These are phyloP conservation scores for Aspergillus campestris DNA, from an alignment of 495 filamentous ascomycete species.

Conservation along the genomic window DNA sequence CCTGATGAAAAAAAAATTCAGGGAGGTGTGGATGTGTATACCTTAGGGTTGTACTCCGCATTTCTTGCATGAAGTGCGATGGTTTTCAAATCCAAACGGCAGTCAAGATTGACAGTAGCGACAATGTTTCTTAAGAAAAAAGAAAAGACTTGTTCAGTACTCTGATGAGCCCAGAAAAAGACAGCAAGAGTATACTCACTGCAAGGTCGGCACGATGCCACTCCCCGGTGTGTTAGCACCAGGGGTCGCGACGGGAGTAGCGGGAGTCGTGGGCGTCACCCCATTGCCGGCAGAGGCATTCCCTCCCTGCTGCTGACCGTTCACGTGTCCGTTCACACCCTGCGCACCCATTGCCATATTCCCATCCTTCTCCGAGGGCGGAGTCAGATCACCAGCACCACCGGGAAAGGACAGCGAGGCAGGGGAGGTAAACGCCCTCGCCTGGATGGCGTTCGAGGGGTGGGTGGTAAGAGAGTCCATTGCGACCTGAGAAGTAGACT, in stretches of 20 bases:
- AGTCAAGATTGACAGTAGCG: conserved; percentile 97
- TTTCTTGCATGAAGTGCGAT: conserved; percentile 97
- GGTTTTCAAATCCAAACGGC: conserved; percentile 96
- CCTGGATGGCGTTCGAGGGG: conserved; percentile 78
- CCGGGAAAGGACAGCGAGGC: conserved; percentile 86
- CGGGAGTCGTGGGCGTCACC: conserved; percentile 91
- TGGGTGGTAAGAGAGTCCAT: conserved; percentile 91
- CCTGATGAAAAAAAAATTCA: conserved; percentile 32
- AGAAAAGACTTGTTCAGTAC: conserved; percentile 52
- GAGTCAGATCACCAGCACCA: conserved; percentile 71
- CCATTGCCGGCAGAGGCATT: conserved; percentile 63
- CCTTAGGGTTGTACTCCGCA: conserved; percentile 96
- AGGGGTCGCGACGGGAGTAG: conserved; percentile 93
- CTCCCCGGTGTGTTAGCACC: conserved; percentile 69
- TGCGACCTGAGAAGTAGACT: conserved; percentile 24
- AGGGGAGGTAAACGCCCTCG: conserved; percentile 82
- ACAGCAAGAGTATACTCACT: conserved; percentile 71
- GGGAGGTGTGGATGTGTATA: conserved; percentile 45
- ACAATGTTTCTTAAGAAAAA: conserved; percentile 83
- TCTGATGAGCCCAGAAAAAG: conserved; percentile 38
- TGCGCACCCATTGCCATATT: conserved; percentile 38
- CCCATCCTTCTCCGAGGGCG: conserved; percentile 59
- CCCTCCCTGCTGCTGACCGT: conserved; percentile 53
- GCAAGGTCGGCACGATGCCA: conserved; percentile 94
- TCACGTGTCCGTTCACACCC: conserved; percentile 37